Base-by-base conservation (phyloP, 441 rosid genomes). In the Eutrema salsugineum region DNA sequence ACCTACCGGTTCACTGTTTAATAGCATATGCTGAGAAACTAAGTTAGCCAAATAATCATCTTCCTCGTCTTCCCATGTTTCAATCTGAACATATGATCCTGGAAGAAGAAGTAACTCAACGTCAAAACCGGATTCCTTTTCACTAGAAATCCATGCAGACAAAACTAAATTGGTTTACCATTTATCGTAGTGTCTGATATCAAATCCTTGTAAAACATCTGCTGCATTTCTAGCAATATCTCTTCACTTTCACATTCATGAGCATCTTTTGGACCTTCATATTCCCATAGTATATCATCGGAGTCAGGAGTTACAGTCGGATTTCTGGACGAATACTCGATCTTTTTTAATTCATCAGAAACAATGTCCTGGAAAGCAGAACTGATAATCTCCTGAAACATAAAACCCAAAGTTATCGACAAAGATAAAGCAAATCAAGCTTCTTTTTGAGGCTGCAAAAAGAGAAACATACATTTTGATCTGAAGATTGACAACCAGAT, bases 41-140 rank as follows among this genome's bases (percentile, higher is more conserved):
- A 88, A 91, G 78, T 32, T 58, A n/a, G 96, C 96, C 86, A 94
- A 83, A 79, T 92, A 91, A 69, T 89, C 91, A 81, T 90, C 98
- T 83, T 88, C 93, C 73, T 83, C 83, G 49, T 90, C 97, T 76
- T 88, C 97, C 96, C 97, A 94, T 50, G 77, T 77, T 76, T 81
- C 83, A 14, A 76, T 27, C 59, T 46, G 38, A 63, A 48, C 70
- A 81, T 71, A 79, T 10, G 77, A 75, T 75, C 76, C 96, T 87
- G 84, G 30, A 79, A 71, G 50, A 72, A 77, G 66, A 66, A 81
- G 72, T 63, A 32, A 17, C 3, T 63, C 27, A 61, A 39, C 5
- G 56, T 36, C 38, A 20, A 53, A 53, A 53, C 7, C 19, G 11
- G 61, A 30, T n/a, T 11, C 6, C 7, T 22, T 9, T 17, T 46